Base-by-base conservation (phyloP, 176 grass and related monocot species). In the Carex cristatella region DNA sequence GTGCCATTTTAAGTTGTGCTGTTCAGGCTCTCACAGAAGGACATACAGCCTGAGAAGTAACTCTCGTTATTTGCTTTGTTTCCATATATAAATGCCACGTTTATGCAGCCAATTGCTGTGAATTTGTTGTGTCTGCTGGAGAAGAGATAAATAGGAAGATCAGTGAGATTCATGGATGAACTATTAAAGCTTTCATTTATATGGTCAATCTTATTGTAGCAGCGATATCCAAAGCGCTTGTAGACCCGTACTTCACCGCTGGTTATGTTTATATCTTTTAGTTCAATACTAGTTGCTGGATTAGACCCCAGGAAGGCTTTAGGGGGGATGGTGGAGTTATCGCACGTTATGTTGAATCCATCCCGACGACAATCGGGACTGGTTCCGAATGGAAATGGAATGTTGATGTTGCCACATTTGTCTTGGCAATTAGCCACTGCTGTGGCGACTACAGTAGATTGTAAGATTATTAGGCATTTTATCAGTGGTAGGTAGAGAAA, bases 301-400 rank as follows among this genome's bases (percentile, higher is more conserved):
- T 60, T 3, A 35, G 33, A 35, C 33, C 33, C 33, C 33, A 35
- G 2, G 33, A 35, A 35, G 33, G 33, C 33, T 35, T 55, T 0
- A 70, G 80, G 0, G 88, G 33, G 2, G 35, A n/a, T 38, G 67
- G 6, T 49, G n/a, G 19, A 74, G 35, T 1, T n/a, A 4, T 84
- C 69, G 35, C 91, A 92, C 12, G 2, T 58, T 67, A 92, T 18
- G 7, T 60, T 32, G 4, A 92, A 92, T 56, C 88, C 85, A 0
- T 10, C 0, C 11, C 23, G 84, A 65, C 27, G 86, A 77, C 82
- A 88, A 3, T 80, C 84, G 0, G 9, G 0, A 16, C 49, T 18
- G 31, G 87, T 88, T 63, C 91, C 91, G 33, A 93, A 93, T 0
- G 91, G 88, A 73, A 84, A 90, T 0, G 86, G 71, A 70, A 92